A percentile compares a stretch with the other conserved stretches of the same genome.
phyloP scores from a whole-genome alignment of 2,329 filamentous ascomycete genomes.

The Aspergillus uvarum region DNA sequence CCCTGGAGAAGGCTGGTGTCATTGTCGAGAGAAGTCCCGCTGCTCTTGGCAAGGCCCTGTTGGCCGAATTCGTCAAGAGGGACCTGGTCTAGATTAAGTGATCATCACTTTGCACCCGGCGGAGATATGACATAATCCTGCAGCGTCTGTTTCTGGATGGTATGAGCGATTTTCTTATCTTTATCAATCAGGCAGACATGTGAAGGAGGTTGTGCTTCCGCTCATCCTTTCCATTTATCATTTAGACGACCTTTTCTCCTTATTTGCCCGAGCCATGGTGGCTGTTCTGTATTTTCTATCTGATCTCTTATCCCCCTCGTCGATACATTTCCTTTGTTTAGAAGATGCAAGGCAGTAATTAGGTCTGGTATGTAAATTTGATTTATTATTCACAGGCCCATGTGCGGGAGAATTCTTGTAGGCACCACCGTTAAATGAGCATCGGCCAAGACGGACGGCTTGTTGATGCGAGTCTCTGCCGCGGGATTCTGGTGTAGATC shows the following conservation, averaged over 20 bases:
- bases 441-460: no score
- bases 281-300: constrained; percentile 29
- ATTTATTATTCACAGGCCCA: background rate
- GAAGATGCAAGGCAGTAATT: constrained; percentile 37
- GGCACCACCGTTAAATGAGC: no score
- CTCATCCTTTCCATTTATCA: background rate
- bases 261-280: constrained; percentile 15
- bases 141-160: background rate
- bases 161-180: background rate
- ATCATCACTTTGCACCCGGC: constrained; percentile 1
- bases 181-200: background rate
- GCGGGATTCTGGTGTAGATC: no score
- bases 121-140: constrained; percentile 4
- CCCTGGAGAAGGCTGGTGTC: constrained; percentile 88
- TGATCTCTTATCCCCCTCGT: constrained; percentile 20
- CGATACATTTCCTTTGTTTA: constrained; percentile 28
- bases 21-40: constrained; percentile 95
- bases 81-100: constrained; percentile 74
- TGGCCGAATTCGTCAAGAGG: constrained; percentile 92
- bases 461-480: no score
- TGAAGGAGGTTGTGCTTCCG: background rate
- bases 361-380: constrained; percentile 32
- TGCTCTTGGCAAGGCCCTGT: constrained; percentile 85
- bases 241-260: constrained; percentile 10
- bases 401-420: no score